These are phyloP conservation scores for Lodderomyces jiufengensis DNA, from an alignment of 1,139 yeast genomes.

Conservation along the genomic window DNA sequence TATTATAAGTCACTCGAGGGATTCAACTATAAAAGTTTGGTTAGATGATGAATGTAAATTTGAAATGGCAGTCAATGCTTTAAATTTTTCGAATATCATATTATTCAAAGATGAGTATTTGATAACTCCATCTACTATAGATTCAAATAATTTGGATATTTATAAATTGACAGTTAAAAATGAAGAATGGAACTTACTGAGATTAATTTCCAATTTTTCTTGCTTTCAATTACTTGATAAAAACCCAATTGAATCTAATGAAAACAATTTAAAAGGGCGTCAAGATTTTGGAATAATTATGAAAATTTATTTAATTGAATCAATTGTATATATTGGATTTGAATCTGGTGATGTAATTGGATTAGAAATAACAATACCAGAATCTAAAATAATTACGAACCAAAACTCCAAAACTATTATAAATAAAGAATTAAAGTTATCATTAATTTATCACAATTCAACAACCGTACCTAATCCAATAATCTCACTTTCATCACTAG, in stretches of 20 bases:
- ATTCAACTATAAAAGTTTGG: conserved; percentile 52
- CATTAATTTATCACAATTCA: conserved; percentile 21
- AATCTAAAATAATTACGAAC: neutral
- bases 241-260: conserved; percentile 1
- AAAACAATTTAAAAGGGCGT: conserved; percentile 18
- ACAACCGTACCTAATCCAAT: conserved; percentile 52
- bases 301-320: conserved; percentile 38
- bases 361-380: conserved; percentile 18
- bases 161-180: conserved; percentile 27
- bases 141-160: conserved; percentile 52
- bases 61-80: conserved; percentile 46
- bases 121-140: conserved; percentile 50
- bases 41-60: conserved; percentile 12
- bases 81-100: conserved; percentile 55
- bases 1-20: conserved; percentile 53
- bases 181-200: conserved; percentile 16
- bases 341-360: conserved; percentile 55
- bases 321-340: conserved; percentile 44
- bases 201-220: conserved; percentile 28
- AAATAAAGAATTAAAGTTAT: conserved; percentile 20
- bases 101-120: conserved; percentile 23
- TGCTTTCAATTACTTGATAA: conserved; percentile 17
- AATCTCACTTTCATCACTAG: conserved; percentile 28
- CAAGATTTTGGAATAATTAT: conserved; percentile 54
- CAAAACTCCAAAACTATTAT: conserved; percentile 15